Conservation (phyloP, 2,329 filamentous ascomycete species). For the Dactylellina sp. region DNA sequence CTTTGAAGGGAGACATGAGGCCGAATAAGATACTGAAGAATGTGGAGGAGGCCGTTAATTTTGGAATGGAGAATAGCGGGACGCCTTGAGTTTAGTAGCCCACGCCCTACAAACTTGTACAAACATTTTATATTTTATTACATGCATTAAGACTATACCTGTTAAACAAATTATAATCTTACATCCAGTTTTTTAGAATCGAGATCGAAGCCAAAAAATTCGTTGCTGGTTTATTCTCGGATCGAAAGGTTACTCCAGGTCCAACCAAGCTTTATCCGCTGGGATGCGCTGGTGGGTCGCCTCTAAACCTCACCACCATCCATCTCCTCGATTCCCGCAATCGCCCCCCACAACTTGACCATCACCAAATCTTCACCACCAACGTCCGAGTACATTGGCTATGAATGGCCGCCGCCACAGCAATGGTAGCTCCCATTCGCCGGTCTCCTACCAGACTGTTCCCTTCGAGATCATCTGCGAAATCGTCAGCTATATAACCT, state of each 20-base stretch:
- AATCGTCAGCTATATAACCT: slow-evolving; percentile 44
- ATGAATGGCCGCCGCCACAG: slow-evolving; percentile 29
- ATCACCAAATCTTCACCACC: slow-evolving; percentile 34
- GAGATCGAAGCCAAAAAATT: too few species aligned
- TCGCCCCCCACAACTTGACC: neutral
- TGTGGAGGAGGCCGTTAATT: slow-evolving; percentile 80
- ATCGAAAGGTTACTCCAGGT: too few species aligned
- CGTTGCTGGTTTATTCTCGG: too few species aligned
- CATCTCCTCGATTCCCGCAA: neutral
- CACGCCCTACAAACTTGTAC: neutral
- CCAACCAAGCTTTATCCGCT: neutral
- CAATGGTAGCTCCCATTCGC: slow-evolving; percentile 25
- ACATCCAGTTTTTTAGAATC: too few species aligned
- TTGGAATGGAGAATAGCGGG: slow-evolving; percentile 76
- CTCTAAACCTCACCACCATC: slow-evolving; percentile 19
- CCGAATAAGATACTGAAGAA: slow-evolving; percentile 77
- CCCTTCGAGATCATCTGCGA: slow-evolving; percentile 54
- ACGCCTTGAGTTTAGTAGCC: slow-evolving; percentile 59
- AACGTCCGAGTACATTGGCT: slow-evolving; percentile 3
- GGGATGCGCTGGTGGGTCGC: neutral
- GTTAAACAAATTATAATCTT: too few species aligned
- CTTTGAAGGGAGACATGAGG: slow-evolving; percentile 66
- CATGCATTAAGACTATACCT: neutral
- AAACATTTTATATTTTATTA: neutral
- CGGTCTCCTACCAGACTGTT: slow-evolving; percentile 29